Percentiles rank a stretch among this genome's conserved stretches.
Evolutionary conservation across 768 basidiomycete genomes (phyloP).

Genomic region (Piloderma croceum): DNA sequence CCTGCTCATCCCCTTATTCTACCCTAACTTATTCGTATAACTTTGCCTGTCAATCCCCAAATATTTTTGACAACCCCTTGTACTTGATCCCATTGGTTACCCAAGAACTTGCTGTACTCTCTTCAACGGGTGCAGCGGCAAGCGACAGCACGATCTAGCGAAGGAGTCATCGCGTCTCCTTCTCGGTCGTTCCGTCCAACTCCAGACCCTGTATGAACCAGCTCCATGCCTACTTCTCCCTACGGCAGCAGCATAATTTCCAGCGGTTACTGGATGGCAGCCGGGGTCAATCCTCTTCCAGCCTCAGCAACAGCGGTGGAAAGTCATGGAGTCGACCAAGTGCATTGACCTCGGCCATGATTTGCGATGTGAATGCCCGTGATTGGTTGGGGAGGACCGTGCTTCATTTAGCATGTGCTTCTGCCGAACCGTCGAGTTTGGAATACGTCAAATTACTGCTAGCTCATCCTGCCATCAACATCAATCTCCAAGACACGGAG

Average conservation of each 20-base stretch:
- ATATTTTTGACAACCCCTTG: too few relatives aligned
- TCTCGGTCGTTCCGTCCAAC: too few relatives aligned
- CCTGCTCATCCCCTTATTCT: too few relatives aligned
- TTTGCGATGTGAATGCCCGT: constrained; percentile 61
- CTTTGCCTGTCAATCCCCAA: too few relatives aligned
- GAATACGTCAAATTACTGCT: constrained; percentile 78
- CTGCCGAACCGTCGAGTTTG: constrained; percentile 53
- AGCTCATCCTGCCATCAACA: constrained; percentile 65
- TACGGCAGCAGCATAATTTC: constrained; percentile 70
- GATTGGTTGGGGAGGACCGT: constrained; percentile 73
- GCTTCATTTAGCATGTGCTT: constrained; percentile 74
- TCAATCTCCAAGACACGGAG: constrained; percentile 79
- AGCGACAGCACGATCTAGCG: too few relatives aligned
- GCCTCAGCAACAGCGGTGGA: constrained; percentile 42
- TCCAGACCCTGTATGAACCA: constrained; percentile 69
- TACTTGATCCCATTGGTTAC: too few relatives aligned
- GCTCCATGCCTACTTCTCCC: constrained; percentile 72
- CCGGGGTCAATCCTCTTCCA: constrained; percentile 32
- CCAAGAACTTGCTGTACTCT: too few relatives aligned
- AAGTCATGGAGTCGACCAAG: constrained; percentile 54
- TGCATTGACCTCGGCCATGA: constrained; percentile 25
- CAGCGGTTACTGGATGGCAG: constrained; percentile 62
- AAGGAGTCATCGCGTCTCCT: too few relatives aligned
- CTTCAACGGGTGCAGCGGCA: too few relatives aligned
- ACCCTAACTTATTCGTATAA: too few relatives aligned